Percentiles rank a stretch among this genome's conserved stretches.
phyloP scores from a whole-genome alignment of 441 rosid species.

The Syzygium syzygioides region DNA sequence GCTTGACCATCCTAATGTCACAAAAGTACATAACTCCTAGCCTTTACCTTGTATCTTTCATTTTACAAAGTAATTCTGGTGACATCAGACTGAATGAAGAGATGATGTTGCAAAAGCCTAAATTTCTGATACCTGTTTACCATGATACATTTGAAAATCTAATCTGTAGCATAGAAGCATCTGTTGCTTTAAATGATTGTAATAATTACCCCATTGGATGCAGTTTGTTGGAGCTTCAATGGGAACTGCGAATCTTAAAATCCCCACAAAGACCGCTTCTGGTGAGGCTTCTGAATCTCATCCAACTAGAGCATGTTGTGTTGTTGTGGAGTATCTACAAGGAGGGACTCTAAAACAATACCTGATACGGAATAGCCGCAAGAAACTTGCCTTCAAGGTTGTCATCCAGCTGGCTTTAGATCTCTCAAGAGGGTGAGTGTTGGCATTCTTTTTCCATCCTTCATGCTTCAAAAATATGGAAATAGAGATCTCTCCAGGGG shows the following conservation, averaged over 20 bases:
- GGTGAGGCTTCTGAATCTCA: neutral
- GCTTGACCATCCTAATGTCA: neutral
- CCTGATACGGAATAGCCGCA: neutral
- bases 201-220: neutral
- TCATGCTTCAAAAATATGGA: neutral
- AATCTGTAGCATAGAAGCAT: neutral
- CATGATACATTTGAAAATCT: neutral
- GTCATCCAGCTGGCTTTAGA: slow-evolving; percentile 5
- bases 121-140: neutral
- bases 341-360: neutral
- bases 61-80: neutral
- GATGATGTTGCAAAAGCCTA: neutral
- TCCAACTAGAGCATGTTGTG: slow-evolving; percentile 2
- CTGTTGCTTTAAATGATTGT: neutral
- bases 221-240: slow-evolving; percentile 2
- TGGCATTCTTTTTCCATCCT: neutral
- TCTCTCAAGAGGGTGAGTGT: slow-evolving; percentile 1
- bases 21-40: neutral
- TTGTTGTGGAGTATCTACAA: neutral
- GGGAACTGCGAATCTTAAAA: neutral
- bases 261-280: neutral
- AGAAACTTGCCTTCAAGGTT: neutral
- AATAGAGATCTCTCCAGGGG: neutral
- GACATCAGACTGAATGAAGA: neutral
- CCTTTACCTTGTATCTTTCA: neutral